Base-by-base conservation (phyloP, 257 asterid genomes). In the Solanum bulbocastanum region DNA sequence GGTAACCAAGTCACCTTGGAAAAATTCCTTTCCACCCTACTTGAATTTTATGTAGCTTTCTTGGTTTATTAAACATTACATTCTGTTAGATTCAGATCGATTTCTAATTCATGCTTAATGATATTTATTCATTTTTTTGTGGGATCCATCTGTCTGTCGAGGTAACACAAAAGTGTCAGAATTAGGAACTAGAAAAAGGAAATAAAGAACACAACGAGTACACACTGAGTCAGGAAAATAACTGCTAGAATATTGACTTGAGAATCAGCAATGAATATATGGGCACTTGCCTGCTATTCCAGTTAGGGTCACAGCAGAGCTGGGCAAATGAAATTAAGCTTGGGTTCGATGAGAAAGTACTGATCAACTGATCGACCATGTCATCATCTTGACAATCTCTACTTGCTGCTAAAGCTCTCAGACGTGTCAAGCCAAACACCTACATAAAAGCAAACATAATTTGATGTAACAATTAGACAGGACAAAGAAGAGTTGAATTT, bases 291-390 rank as follows among this genome's bases (percentile, higher is more conserved):
- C 97, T 95, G 96, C 91, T 92, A 88, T 91, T 92, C 94, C 92
- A 91, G 86, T 96, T 90, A 85, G 98, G 94, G 86, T 91, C 95
- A 83, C 98, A 97, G 90, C 95, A 97, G 83, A 93, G 96, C 90
- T 95, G 98, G 56, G 99, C 99, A 88, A 97, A 97, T 62, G 99
- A 98, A 88, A 94, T 94, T 91, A 97, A 92, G 93, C 99, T 97
- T 65, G 98, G 99, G 91, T 96, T 97, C 42, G 98, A 95, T 40
- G 98, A 97, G 92, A 97, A 97, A 35, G 98, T 95, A 89, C 96
- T 94, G 87, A 97, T 96, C 94, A 97, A 92, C 92, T 96, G 98
- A 90, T 97, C 99, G 44, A 97, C 94, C 72, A 94, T 87, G 89
- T 93, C 91, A 62, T 94, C 92, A 92, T 94, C 95, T 39, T 89